phyloP scores from a whole-genome alignment of 2,329 filamentous ascomycete species.

The Fonsecaea monophora region DNA sequence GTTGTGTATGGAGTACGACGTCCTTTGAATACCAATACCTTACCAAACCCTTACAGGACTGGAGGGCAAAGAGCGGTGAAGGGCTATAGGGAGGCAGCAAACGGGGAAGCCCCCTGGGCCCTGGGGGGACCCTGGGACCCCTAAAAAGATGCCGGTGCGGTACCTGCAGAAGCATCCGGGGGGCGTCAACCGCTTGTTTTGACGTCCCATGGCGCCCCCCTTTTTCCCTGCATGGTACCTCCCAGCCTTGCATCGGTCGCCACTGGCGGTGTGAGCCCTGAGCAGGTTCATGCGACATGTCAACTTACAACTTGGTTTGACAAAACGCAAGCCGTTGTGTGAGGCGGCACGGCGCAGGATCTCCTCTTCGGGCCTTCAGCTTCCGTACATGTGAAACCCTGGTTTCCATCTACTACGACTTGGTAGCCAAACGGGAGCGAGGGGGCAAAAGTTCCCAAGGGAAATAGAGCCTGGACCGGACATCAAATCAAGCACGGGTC shows the following conservation, averaged over 20 bases:
- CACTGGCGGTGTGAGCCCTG: not conserved
- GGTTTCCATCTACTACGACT: not conserved
- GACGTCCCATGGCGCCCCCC: constrained; percentile 10
- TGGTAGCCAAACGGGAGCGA: not conserved
- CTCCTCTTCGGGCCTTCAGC: constrained; percentile 16
- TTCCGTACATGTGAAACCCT: constrained; percentile 24
- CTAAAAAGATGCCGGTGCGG: not conserved
- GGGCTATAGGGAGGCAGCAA: constrained; percentile 12
- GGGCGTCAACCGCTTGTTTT: constrained; percentile 31
- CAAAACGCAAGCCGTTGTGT: constrained; percentile 12
- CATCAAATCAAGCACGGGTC: constrained; percentile 35
- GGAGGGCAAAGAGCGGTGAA: constrained; percentile 27
- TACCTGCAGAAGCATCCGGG: constrained; percentile 31
- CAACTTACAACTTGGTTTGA: constrained; percentile 13
- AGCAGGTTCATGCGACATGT: constrained; percentile 9
- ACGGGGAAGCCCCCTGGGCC: not conserved
- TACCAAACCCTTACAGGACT: constrained; percentile 16
- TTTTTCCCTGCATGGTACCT: constrained; percentile 23
- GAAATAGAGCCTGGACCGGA: constrained; percentile 9
- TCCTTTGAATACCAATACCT: constrained; percentile 27
- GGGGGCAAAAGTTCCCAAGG: constrained; percentile 13
- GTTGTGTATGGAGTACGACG: not conserved
- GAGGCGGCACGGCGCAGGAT: constrained; percentile 9
- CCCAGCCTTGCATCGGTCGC: constrained; percentile 28
- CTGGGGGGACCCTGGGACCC: not conserved